Base-by-base conservation (phyloP, 2,329 filamentous ascomycete species). In the Metarhizium anisopliae region DNA sequence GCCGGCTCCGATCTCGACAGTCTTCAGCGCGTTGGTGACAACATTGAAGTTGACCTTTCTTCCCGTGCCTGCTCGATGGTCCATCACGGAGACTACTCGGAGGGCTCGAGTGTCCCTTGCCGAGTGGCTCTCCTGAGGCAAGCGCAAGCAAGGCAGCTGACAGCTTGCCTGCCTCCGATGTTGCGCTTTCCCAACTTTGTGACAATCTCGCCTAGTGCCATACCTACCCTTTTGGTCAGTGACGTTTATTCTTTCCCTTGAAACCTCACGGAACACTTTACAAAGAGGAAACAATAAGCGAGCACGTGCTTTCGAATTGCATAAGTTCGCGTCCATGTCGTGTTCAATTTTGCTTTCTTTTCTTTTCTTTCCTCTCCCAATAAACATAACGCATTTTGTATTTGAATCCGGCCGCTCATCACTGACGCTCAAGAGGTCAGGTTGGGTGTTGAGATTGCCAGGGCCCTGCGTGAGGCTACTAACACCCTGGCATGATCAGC, bases 191-290 rank as follows among this genome's bases (percentile, higher is more conserved):
- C 18, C 43, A 47, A 40, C 52, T 53, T 53, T 47, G 42, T 10
- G 52, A 53, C 2, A 14, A 53, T 25, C n/a, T 53, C n/a, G 52
- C 42, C 52, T 25, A 13, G 42, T 32, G 50, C 43, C 16, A 25
- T 47, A 25, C 52, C 52, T 47, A 38, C 52, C 52, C 47, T 53
- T 25, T 25, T 53, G 52, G 42, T 53, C n/a, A 53, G 42, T 29
- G 47, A 47, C 18, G 16, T 47, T 36, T 5, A 59, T 60, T 57
- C 51, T 57, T 58, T 50, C 35, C 50, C 55, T 53, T 38, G 16
- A 38, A 25, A 16, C 25, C 25, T 25, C 25, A 25, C 25, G 25
- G 47, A 25, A 18, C 42, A 53, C 52, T 47, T 2, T 4, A 47
- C 42, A 20, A 40, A 29, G 13, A 51, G 14, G 16, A 47, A 53